These are phyloP conservation scores for Beauveria brongniartii DNA, from an alignment of 2,329 filamentous ascomycete species.

Conservation along the genomic window DNA sequence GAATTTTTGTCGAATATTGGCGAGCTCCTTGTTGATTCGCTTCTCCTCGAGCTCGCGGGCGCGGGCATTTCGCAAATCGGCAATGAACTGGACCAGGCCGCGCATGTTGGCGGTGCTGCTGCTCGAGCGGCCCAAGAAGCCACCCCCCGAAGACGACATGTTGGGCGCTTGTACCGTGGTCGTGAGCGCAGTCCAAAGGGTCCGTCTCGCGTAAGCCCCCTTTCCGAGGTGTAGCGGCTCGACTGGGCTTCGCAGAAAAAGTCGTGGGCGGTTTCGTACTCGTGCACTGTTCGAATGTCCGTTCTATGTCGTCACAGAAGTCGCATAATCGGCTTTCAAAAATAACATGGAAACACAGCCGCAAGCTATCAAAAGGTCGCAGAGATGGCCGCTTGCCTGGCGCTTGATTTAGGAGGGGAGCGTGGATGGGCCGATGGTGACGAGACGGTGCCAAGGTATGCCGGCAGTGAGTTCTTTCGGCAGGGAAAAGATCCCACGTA, in stretches of 20 bases:
- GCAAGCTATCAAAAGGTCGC: background rate
- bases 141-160: conserved; percentile 50
- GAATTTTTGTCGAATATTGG: conserved; percentile 97
- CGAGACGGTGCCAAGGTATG: background rate
- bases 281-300: background rate
- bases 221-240: background rate
- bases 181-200: background rate
- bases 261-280: background rate
- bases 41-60: conserved; percentile 97
- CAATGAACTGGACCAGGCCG: conserved; percentile 95
- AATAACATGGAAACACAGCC: background rate
- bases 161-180: conserved; percentile 15
- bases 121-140: conserved; percentile 59
- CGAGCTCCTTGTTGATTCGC: conserved; percentile 97
- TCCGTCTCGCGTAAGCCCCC: background rate
- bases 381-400: background rate
- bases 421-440: background rate
- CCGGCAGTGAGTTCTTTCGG: background rate
- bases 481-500: background rate
- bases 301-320: background rate
- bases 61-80: conserved; percentile 87
- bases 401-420: conserved; percentile 3
- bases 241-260: background rate
- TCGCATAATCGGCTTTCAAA: background rate
- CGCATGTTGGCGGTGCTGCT: conserved; percentile 62